Evolutionary conservation across 2,329 filamentous ascomycete genomes (phyloP).

Genomic region (Paraphoma sp.): DNA sequence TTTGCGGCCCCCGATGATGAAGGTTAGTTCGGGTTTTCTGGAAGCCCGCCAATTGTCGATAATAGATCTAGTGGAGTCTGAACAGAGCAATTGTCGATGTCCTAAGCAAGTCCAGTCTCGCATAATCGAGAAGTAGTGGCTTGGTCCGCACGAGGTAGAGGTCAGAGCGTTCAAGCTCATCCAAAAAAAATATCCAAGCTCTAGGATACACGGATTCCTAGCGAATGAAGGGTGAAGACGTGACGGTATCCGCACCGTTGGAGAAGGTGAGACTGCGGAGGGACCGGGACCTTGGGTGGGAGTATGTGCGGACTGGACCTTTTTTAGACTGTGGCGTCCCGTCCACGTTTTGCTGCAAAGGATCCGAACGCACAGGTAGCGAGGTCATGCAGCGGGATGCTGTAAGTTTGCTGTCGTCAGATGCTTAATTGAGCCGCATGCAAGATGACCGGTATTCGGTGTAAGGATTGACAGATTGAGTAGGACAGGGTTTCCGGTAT

Average conservation of each 20-base stretch:
- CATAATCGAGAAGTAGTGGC: constrained; percentile 31
- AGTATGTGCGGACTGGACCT: constrained; percentile 23
- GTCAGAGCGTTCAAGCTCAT: constrained; percentile 26
- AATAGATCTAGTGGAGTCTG: constrained; percentile 28
- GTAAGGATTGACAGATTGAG: constrained; percentile 9
- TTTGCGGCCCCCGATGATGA: constrained; percentile 17
- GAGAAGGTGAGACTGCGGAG: constrained; percentile 25
- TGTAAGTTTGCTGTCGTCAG: constrained; percentile 45
- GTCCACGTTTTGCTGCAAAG: constrained; percentile 18
- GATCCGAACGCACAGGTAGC: constrained; percentile 16
- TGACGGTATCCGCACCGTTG: constrained; percentile 18
- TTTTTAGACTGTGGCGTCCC: constrained; percentile 41
- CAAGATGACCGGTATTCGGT: constrained; percentile 21
- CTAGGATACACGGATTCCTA: constrained; percentile 6
- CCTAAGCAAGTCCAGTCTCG: constrained; percentile 32
- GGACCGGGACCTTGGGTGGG: constrained; percentile 19
- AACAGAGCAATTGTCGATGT: constrained; percentile 25
- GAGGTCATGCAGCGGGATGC: constrained; percentile 25
- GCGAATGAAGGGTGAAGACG: constrained; percentile 19
- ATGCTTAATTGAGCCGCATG: constrained; percentile 47
- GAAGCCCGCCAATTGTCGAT: constrained; percentile 25
- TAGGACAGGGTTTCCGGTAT: background rate
- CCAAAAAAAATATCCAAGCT: constrained; percentile 11
- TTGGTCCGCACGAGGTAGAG: constrained; percentile 24
- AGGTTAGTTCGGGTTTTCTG: constrained; percentile 10